Base-by-base conservation (phyloP, 2,329 filamentous ascomycete genomes). In the Beauveria bassiana region DNA sequence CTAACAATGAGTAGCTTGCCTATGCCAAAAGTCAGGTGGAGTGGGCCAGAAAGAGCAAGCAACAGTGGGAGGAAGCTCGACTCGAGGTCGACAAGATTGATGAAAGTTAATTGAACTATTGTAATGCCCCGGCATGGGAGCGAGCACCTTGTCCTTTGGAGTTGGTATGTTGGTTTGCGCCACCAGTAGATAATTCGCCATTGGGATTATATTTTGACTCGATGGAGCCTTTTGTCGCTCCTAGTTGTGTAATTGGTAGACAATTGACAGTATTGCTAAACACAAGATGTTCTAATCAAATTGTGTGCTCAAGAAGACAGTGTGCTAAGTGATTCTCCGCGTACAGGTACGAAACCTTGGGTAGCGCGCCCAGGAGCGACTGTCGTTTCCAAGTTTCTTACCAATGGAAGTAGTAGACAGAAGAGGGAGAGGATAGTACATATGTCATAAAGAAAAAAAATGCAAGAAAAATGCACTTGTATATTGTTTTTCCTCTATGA, bases 21-120 rank as follows among this genome's bases (percentile, higher is more conserved):
- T 97, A 96, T 74, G 93, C 93, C 14, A 90, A 90, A 73, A 93
- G 89, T 73, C 93, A 97, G 72, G 86, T 97, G 63, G 91, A 96
- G 72, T 97, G 93, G 93, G 93, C 93, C 3, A 90, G 88, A 74
- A 93, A 93, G 70, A 88, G 89, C 73, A 86, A 93, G 71, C 91
- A 93, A 69, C 91, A 91, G 7, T 97, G 93, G 93, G 90, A 93
- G 69, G 93, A 96, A 72, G 93, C 93, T 1, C 89, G 87, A 68
- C 85, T 85, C 3, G 93, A 97, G 73, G 90, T 96, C 63, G 85
- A 89, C 66, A 96, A 96, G 81, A 96, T 97, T 73, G 88, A 90
- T 63, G 81, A 85, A 70, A 79, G 75, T 54, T 85, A 69, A 69
- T 34, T 60, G 31, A 47, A 47, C 9, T 59, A 49, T 22, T 42